These are phyloP conservation scores for Escovopsis weberi DNA, from an alignment of 2,329 filamentous ascomycete genomes.

Conservation along the genomic window DNA sequence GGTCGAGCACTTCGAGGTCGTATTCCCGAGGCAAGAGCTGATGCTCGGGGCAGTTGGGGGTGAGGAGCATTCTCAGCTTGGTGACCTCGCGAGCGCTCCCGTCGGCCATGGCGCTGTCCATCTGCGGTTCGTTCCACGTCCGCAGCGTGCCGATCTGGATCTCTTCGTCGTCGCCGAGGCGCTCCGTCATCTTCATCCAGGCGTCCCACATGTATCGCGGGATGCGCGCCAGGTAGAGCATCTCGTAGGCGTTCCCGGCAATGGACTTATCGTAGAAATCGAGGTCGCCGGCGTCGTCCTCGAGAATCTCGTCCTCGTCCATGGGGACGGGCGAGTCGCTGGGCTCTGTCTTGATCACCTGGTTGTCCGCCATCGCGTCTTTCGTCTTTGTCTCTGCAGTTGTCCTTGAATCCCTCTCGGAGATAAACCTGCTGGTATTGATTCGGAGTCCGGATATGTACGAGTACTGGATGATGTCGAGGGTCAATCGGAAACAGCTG, in stretches of 20 bases:
- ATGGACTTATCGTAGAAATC: conserved; percentile 36
- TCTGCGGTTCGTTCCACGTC: conserved; percentile 39
- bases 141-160: conserved; percentile 67
- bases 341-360: conserved; percentile 34
- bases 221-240: conserved; percentile 59
- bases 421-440: not conserved
- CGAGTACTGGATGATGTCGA: no score
- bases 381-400: not conserved
- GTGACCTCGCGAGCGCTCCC: conserved; percentile 19
- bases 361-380: conserved; percentile 18
- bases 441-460: no score
- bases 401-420: not conserved
- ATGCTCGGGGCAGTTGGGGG: conserved; percentile 49
- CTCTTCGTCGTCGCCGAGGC: conserved; percentile 66
- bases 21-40: conserved; percentile 77
- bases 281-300: conserved; percentile 37
- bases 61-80: conserved; percentile 49
- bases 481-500: not conserved
- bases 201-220: conserved; percentile 70
- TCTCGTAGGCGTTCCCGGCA: conserved; percentile 25
- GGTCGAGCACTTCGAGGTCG: conserved; percentile 52
- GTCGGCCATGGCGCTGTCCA: conserved; percentile 33
- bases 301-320: conserved; percentile 55
- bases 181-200: conserved; percentile 41
- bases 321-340: conserved; percentile 28